A percentile compares a stretch with the other conserved stretches of the same genome.
These are phyloP conservation scores for Fomes fomentarius DNA, from an alignment of 1,284 basidiomycete species.

Conservation along the genomic window DNA sequence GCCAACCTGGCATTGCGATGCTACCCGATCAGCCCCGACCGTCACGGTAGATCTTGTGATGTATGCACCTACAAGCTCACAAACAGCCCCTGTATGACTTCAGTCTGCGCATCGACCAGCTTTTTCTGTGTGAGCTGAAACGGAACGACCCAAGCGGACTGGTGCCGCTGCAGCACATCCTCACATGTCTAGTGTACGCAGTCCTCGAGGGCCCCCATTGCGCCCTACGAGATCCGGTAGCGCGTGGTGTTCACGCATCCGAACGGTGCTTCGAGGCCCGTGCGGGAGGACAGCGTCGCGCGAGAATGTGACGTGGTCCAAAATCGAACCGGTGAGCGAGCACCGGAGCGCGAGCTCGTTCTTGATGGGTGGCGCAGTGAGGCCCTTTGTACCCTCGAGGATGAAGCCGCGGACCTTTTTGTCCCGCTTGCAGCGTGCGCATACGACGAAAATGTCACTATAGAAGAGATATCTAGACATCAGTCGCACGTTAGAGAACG, in stretches of 20 bases:
- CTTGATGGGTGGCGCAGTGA: constrained; percentile 87
- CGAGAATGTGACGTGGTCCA: constrained; percentile 81
- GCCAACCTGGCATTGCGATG: constrained; percentile 64
- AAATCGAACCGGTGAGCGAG: constrained; percentile 92
- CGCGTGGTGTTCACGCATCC: constrained; percentile 91
- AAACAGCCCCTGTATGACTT: constrained; percentile 81
- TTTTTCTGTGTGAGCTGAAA: constrained; percentile 99
- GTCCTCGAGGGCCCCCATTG: constrained; percentile 94
- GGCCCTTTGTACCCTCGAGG: constrained; percentile 85
- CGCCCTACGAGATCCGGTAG: constrained; percentile 91
- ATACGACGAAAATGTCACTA: constrained; percentile 64
- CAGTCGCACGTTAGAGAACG: too few species aligned
- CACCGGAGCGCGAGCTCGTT: constrained; percentile 92
- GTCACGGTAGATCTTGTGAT: too few species aligned
- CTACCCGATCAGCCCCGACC: too few species aligned
- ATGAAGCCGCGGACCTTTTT: constrained; percentile 91
- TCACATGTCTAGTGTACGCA: constrained; percentile 79
- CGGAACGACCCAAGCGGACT: constrained; percentile 90
- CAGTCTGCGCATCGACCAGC: constrained; percentile 90
- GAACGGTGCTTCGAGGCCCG: constrained; percentile 83
- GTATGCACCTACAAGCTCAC: constrained; percentile 60
- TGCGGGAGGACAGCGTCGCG: constrained; percentile 78
- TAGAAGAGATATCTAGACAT: too few species aligned
- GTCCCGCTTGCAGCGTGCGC: constrained; percentile 97
- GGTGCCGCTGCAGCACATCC: constrained; percentile 89